Evolutionary conservation across 1,284 basidiomycete genomes (phyloP).

Genomic region (Agroathelia rolfsii): DNA sequence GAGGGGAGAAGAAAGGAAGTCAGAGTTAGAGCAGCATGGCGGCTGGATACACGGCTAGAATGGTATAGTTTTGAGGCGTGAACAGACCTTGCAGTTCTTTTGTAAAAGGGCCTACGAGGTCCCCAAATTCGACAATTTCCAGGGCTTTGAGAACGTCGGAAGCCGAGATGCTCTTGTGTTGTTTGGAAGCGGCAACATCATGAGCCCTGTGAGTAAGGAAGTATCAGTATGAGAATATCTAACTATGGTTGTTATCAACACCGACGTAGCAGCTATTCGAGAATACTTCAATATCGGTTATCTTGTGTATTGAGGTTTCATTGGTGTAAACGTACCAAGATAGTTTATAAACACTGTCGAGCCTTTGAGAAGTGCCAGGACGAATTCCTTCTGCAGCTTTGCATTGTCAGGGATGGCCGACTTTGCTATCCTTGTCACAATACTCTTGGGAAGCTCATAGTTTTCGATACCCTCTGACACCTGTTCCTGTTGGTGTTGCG

Average conservation of each 20-base stretch:
- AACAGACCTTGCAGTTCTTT: constrained; percentile 61
- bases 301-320: constrained; percentile 4
- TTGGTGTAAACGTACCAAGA: constrained; percentile 46
- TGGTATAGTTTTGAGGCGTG: background rate
- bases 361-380: constrained; percentile 72
- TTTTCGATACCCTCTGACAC: constrained; percentile 76
- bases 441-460: constrained; percentile 75
- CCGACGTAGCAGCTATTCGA: constrained; percentile 58
- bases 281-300: constrained; percentile 5
- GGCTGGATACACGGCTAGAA: background rate
- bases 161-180: constrained; percentile 82
- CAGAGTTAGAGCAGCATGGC: background rate
- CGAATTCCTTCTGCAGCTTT: constrained; percentile 82
- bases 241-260: constrained; percentile 9
- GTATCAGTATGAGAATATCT: constrained; percentile 13
- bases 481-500: constrained; percentile 66
- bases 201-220: constrained; percentile 52
- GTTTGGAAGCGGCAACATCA: constrained; percentile 74
- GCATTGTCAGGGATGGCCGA: constrained; percentile 72
- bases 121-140: constrained; percentile 71
- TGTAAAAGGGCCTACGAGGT: constrained; percentile 61
- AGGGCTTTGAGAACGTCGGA: constrained; percentile 84
- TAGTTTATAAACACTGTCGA: constrained; percentile 91
- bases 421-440: constrained; percentile 79
- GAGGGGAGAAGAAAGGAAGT: background rate